Evolutionary conservation across 2,329 filamentous ascomycete species (phyloP), one percentile per base, ranked within the genome.

Genomic region (Penicillium sp.): DNA sequence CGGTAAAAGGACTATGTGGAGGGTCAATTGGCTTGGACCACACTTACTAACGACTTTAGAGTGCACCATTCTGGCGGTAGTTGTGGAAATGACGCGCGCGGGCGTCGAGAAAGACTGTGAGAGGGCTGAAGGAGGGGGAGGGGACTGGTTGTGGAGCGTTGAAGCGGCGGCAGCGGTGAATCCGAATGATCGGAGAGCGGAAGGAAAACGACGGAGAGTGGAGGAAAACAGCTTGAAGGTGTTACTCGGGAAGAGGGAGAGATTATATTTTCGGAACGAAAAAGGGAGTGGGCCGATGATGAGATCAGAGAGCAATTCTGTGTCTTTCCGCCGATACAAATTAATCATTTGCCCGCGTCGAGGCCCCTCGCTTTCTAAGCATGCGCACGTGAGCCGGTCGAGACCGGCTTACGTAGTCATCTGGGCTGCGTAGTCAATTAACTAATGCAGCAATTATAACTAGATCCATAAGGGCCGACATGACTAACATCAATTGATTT

Each of bases 171-270:
- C 83, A 62, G 90, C 85, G 64, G 93, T 84, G 67, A 91, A 84
- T 69, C 86, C 82, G 69, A 88, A 81, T 68, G 90, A 89, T 78
- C 89, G 86, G 71, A 96, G 82, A 72, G 89, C 78, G 59, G 78
- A 75, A 68, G 81, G 76, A 60, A 80, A 86, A 74, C 90, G 87
- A 79, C 86, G 85, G 68, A 93, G 86, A 65, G 85, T 82, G 76
- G 88, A 91, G 82, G 91, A 91, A 84, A 96, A 96, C 93, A 96
- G 85, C 82, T 93, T 96, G 90, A 80, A 88, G 86, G 82, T 81
- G 72, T 63, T 60, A 54, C 46, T n/a, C 52, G 50, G 57, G 54
- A 55, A 51, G 63, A 49, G 56, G 26, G 52, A 55, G 37, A 49
- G 45, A 35, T 46, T 42, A 56, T 60, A 49, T 60, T 48, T 50